phyloP scores from a whole-genome alignment of 345 rosid genomes.

The Fremontodendron californicum region DNA sequence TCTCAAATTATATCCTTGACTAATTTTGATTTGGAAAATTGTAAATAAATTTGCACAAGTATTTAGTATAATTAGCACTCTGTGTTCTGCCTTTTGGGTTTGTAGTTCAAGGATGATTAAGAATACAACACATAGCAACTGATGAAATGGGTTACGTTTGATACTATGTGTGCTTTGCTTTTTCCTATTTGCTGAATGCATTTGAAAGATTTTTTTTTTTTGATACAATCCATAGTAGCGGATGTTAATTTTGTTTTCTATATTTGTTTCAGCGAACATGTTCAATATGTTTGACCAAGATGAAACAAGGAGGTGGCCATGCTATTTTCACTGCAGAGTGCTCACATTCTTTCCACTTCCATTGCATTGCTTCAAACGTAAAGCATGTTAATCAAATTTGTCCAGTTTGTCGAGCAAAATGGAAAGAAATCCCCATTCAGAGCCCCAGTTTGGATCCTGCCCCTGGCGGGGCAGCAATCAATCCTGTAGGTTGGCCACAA shows the following conservation, averaged over 20 bases:
- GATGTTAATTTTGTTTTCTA: background rate
- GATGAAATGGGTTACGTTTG: background rate
- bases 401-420: conserved; percentile 84
- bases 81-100: background rate
- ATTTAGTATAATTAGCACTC: background rate
- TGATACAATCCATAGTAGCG: background rate
- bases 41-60: background rate
- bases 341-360: conserved; percentile 93
- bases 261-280: conserved; percentile 58
- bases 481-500: conserved; percentile 40
- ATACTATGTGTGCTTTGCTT: background rate
- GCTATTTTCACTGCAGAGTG: conserved; percentile 96
- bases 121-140: background rate
- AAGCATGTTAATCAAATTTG: conserved; percentile 82
- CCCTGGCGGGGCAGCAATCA: conserved; percentile 34
- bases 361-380: conserved; percentile 87
- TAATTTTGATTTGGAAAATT: background rate
- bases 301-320: conserved; percentile 83
- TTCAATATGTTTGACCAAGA: conserved; percentile 81
- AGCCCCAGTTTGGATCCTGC: conserved; percentile 49
- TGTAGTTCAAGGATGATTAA: background rate
- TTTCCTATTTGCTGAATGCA: background rate
- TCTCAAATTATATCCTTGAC: background rate
- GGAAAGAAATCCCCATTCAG: conserved; percentile 90
- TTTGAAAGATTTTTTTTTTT: background rate